phyloP scores from a whole-genome alignment of 2,329 filamentous ascomycete genomes.

The Aspergillus phoenicis region DNA sequence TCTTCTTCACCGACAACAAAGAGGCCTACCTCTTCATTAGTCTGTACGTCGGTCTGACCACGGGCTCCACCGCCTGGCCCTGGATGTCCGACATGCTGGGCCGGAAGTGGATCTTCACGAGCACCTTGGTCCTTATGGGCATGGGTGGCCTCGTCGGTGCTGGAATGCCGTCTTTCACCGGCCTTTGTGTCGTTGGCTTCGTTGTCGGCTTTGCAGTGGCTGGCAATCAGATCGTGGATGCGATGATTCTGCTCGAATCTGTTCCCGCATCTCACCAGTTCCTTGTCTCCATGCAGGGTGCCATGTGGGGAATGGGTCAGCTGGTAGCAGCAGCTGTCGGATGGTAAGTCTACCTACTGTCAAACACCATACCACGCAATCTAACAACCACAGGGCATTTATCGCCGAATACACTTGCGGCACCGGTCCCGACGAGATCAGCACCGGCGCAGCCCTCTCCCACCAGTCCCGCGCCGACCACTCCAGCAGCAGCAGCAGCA shows the following conservation, averaged over 20 bases:
- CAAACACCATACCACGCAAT: too few species aligned
- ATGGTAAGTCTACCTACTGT: conserved; percentile 15
- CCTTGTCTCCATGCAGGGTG: conserved; percentile 20
- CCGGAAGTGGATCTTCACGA: conserved; percentile 24
- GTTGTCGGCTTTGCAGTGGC: conserved; percentile 24
- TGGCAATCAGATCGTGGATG: conserved; percentile 21
- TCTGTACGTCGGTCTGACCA: conserved; percentile 18
- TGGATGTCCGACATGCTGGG: conserved; percentile 25
- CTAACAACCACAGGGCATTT: conserved; percentile 20
- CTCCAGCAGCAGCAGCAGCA: conserved; percentile 11
- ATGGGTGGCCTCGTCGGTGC: conserved; percentile 25
- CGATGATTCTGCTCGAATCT: conserved; percentile 21
- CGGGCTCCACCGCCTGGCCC: conserved; percentile 21
- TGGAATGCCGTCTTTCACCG: conserved; percentile 24
- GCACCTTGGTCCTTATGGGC: conserved; percentile 22
- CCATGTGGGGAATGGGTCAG: conserved; percentile 24
- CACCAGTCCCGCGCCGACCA: conserved; percentile 5
- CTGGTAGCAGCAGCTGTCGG: conserved; percentile 21
- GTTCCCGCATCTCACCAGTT: conserved; percentile 26
- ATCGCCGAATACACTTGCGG: conserved; percentile 26
- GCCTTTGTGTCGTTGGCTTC: conserved; percentile 29
- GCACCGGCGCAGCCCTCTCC: conserved; percentile 14
- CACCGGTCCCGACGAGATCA: conserved; percentile 24
- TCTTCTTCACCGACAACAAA: conserved; percentile 22
- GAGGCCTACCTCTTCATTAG: conserved; percentile 20